Evolutionary conservation across 2,329 filamentous ascomycete species (phyloP).

Genomic region (Cladosporium sp.): DNA sequence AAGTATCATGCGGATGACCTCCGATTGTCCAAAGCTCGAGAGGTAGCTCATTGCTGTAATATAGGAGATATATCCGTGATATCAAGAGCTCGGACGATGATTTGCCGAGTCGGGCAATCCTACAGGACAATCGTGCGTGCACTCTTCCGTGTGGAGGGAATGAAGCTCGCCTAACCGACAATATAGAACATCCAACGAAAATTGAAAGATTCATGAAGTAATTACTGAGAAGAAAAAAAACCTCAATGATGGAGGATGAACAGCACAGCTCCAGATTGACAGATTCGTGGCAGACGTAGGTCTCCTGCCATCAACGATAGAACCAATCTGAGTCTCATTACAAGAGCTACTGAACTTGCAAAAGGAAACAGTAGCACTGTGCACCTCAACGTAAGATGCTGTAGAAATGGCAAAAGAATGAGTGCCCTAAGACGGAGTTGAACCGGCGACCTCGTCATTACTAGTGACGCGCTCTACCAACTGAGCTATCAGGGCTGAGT

Average conservation of each 20-base stretch:
- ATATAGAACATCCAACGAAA: background rate
- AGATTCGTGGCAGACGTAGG: background rate
- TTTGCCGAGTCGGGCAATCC: background rate
- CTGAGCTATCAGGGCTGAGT: conserved; percentile 18
- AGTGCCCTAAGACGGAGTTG: conserved; percentile 19
- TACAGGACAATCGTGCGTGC: background rate
- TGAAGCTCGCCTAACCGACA: background rate
- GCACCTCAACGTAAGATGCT: background rate
- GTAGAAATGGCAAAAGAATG: conserved; percentile 1
- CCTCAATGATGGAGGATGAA: background rate
- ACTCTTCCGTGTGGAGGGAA: background rate
- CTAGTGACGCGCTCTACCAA: conserved; percentile 20
- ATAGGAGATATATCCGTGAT: background rate
- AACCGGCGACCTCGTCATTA: conserved; percentile 20
- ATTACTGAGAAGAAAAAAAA: background rate
- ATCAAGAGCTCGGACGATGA: background rate
- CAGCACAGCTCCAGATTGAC: background rate
- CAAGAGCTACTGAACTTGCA: background rate
- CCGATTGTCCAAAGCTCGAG: background rate
- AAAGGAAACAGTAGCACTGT: background rate
- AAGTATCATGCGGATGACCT: background rate
- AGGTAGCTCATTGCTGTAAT: background rate
- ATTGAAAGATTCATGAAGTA: background rate
- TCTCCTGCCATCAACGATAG: background rate
- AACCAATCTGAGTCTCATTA: background rate